A percentile compares a stretch with the other conserved stretches of the same genome.
phyloP scores from a whole-genome alignment of 352 stramenopile species.

The Phytophthora brassicae region DNA sequence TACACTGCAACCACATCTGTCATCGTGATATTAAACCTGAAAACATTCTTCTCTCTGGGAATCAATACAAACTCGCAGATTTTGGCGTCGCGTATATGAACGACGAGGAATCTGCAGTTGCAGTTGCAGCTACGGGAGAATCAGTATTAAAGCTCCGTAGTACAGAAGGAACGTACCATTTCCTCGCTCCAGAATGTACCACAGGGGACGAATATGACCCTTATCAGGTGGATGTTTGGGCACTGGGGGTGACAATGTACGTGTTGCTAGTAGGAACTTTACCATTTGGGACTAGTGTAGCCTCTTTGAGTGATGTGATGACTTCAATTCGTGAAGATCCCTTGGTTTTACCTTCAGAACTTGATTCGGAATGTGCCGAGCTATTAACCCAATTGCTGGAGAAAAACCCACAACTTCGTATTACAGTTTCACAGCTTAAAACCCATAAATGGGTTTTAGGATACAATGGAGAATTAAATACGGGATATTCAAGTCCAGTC shows the following conservation, averaged over 20 bases:
- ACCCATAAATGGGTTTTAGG: conserved; percentile 50
- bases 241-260: conserved; percentile 79
- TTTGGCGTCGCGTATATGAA: conserved; percentile 79
- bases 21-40: conserved; percentile 86
- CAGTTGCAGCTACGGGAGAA: neutral
- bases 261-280: conserved; percentile 64
- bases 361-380: conserved; percentile 48
- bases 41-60: conserved; percentile 69
- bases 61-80: conserved; percentile 77
- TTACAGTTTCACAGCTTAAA: conserved; percentile 57
- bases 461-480: neutral
- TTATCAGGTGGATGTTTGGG: conserved; percentile 84
- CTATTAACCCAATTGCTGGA: conserved; percentile 55
- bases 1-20: conserved; percentile 81
- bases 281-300: conserved; percentile 65
- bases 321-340: conserved; percentile 66
- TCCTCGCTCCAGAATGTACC: conserved; percentile 82
- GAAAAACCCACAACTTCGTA: conserved; percentile 55
- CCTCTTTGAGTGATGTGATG: conserved; percentile 69
- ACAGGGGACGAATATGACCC: conserved; percentile 75
- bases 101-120: conserved; percentile 34
- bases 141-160: conserved; percentile 45
- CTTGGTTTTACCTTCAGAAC: conserved; percentile 35
- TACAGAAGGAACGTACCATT: conserved; percentile 89
- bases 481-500: conserved; percentile 17